Base-by-base conservation (phyloP, 73 alveolate genomes). In the Paramecium bursaria region DNA sequence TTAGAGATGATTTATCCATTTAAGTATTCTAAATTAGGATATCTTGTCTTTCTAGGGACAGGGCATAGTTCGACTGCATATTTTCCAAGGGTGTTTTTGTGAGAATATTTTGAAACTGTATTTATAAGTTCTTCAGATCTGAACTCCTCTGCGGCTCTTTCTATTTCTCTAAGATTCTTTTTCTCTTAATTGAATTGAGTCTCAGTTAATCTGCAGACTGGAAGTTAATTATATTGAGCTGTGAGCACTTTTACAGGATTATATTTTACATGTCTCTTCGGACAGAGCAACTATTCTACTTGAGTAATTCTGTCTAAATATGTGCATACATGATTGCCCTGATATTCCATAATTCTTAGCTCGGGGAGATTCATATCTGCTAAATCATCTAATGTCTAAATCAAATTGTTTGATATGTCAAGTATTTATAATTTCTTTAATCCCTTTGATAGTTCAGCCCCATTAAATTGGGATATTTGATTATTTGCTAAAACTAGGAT, bases 221-320 rank as follows among this genome's bases (percentile, higher is more conserved):
- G 89, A 31, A 53, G 73, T 35, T 79, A 26, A 14, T 79, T 42
- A 55, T 79, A 79, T 39, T 73, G 46, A 19, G 89, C 89, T 7
- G 89, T 79, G n/a, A 79, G 73, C 3, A 79, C 57, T 55, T 79
- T 79, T 21, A 79, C 89, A 15, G 89, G 89, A 55, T 79, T 73
- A 25, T 79, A 79, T 42, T 79, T 79, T 17, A 39, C 76, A 31
- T 79, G 54, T 39, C 76, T 31, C 48, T 79, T 73, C 17, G 89
- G 89, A 44, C 57, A 79, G 47, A 79, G 46, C 35, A 79, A 55
- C 46, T 79, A 29, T 30, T 39, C 31, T 17, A 54, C 54, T 31
- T 61, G 46, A 39, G 75, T 79, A 19, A 79, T 55, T 14, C 89
- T 27, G 4, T 46, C 29, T 1, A 79, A 29, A 15, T 47, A 73